Base-by-base conservation (phyloP, 306 rosid species). In the Gynostemma pentaphyllum region DNA sequence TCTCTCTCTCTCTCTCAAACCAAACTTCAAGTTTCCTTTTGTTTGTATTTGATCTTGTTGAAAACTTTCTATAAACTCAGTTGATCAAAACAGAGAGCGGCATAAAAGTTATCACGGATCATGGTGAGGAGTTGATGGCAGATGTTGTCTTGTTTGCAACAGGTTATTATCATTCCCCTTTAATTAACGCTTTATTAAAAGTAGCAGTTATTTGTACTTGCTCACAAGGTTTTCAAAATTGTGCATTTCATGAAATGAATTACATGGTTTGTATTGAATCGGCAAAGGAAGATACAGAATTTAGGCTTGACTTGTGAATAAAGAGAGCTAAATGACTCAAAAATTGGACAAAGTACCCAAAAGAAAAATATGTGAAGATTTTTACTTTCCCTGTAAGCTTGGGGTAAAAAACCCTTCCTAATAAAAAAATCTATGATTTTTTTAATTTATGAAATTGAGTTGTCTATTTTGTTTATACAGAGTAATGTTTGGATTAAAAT, bases 121-220 rank as follows among this genome's bases (percentile, higher is more conserved):
- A 92, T 45, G 96, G 98, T 1, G 95, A 86, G 76, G 98, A 92
- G 72, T 78, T 92, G 76, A 47, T 84, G 45, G 87, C 84, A 1
- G 98, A 92, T 82, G 96, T 70, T 76, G 96, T 92, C 9, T 71
- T 92, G 70, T 88, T 92, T 51, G 98, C 98, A 68, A 92, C 98
- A 21, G 98, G 98, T 92, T 84, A 77, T 72, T 45, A 77, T 67
- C 22, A 24, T 52, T 18, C 41, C 14, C 19, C 45, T 2, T 36
- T 39, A 36, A 60, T 37, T 13, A 13, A 23, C 32, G 3, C 46
- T 40, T 34, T 40, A 5, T 21, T 7, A 39, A 21, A 60, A 13
- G 2, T 60, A 5, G 19, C 46, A 36, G 1, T 59, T 22, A 59
- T 59, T 5, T 21, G 46, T 56, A 55, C 36, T 19, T 59, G 40